Conservation (phyloP, 768 basidiomycete species). For the Amanita polypyramis region DNA sequence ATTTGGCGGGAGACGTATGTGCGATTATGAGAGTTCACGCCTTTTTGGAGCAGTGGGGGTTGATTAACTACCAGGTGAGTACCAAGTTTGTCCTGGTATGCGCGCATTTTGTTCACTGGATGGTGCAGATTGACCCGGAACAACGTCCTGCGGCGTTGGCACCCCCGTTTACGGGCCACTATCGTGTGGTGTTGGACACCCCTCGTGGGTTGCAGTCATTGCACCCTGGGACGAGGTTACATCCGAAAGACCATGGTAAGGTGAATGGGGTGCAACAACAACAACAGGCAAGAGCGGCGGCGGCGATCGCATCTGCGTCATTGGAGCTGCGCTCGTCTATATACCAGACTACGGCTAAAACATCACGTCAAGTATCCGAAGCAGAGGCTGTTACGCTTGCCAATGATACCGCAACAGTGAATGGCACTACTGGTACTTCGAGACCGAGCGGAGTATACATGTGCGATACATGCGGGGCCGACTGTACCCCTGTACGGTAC, state of each 20-base stretch:
- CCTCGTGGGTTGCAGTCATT: constrained; percentile 93
- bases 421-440: constrained; percentile 26
- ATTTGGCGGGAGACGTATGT: constrained; percentile 96
- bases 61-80: constrained; percentile 95
- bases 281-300: not conserved
- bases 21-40: constrained; percentile 99
- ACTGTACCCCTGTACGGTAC: constrained; percentile 83
- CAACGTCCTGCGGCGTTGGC: constrained; percentile 88
- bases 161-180: constrained; percentile 98
- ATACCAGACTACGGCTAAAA: constrained; percentile 80
- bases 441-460: constrained; percentile 45
- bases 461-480: constrained; percentile 93
- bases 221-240: constrained; percentile 67
- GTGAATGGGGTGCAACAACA: constrained; percentile 10
- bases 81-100: not conserved
- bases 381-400: constrained; percentile 59
- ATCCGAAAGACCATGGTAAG: constrained; percentile 14
- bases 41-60: constrained; percentile 97
- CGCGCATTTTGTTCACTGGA: constrained; percentile 4
- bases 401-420: constrained; percentile 29
- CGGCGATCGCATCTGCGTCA: constrained; percentile 42
- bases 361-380: constrained; percentile 59
- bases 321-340: constrained; percentile 83
- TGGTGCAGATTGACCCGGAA: constrained; percentile 85
- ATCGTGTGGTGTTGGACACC: constrained; percentile 94